Evolutionary conservation across 2,329 filamentous ascomycete genomes (phyloP).

Genomic region (Leptographium galeiforme): DNA sequence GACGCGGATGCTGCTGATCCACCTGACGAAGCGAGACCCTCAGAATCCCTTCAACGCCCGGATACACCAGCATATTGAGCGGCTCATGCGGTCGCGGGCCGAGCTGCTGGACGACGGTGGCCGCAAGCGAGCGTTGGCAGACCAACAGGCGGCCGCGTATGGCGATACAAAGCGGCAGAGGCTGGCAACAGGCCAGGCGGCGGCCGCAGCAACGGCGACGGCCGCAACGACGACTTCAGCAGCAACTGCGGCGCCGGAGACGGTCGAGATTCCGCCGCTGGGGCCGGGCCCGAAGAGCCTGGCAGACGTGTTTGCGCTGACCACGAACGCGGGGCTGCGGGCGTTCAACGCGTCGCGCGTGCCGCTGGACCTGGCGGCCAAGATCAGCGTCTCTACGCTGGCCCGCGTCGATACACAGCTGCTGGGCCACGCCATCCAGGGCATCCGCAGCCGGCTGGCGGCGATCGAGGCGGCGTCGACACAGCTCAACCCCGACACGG

Average conservation of each 20-base stretch:
- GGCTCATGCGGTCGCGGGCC: conserved; percentile 61
- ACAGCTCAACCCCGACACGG: conserved; percentile 44
- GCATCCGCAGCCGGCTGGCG: conserved; percentile 37
- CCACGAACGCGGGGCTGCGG: conserved; percentile 57
- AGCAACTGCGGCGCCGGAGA: conserved; percentile 8
- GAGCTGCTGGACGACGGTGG: conserved; percentile 69
- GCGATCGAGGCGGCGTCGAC: conserved; percentile 27
- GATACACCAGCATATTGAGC: conserved; percentile 79
- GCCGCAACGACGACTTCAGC: conserved; percentile 4
- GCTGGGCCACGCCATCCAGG: conserved; percentile 56
- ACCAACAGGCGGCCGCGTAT: conserved; percentile 56
- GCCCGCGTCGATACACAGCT: conserved; percentile 54
- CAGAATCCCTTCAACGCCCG: conserved; percentile 61
- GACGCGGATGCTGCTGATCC: conserved; percentile 67
- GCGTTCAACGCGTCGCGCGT: conserved; percentile 75
- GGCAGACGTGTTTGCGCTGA: conserved; percentile 78
- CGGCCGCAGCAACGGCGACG: conserved; percentile 9
- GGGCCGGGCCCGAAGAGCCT: conserved; percentile 58
- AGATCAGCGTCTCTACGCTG: conserved; percentile 70
- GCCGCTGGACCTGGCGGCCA: conserved; percentile 60
- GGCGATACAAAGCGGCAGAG: conserved; percentile 76
- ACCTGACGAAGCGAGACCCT: conserved; percentile 72
- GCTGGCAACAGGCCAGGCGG: conserved; percentile 27
- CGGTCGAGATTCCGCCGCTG: conserved; percentile 52
- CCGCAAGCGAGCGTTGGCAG: conserved; percentile 62